These are phyloP conservation scores for Hyaloscypha hepaticicola DNA, from an alignment of 495 filamentous ascomycete genomes.

Conservation along the genomic window DNA sequence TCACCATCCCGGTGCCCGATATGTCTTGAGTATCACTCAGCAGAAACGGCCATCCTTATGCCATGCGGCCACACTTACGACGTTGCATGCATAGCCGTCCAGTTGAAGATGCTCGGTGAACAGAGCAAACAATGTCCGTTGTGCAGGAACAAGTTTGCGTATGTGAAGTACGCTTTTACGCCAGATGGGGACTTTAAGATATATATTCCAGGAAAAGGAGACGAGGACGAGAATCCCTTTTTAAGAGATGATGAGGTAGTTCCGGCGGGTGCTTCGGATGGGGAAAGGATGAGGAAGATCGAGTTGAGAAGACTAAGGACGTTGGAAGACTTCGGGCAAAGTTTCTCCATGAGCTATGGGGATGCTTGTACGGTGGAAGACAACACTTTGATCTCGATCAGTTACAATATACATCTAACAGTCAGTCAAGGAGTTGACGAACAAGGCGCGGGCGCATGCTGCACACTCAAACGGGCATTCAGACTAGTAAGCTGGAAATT, in stretches of 20 bases:
- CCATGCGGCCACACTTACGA: neutral
- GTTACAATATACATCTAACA: neutral
- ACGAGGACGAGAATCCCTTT: neutral
- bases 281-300: neutral
- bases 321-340: neutral
- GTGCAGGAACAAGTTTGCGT: neutral
- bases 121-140: neutral
- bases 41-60: neutral
- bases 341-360: neutral
- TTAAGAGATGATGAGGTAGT: neutral
- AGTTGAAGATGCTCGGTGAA: neutral
- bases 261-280: neutral
- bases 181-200: neutral
- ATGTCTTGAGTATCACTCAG: neutral
- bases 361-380: neutral
- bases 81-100: neutral
- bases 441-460: neutral
- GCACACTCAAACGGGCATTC: neutral
- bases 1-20: neutral
- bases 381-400: neutral
- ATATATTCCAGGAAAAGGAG: neutral
- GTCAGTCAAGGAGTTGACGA: neutral
- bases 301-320: neutral
- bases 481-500: neutral
- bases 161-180: neutral